Percentiles rank a stretch among this genome's conserved stretches.
Conservation (phyloP, 148 eudicot genomes). For the Chenopodium suecicum region DNA sequence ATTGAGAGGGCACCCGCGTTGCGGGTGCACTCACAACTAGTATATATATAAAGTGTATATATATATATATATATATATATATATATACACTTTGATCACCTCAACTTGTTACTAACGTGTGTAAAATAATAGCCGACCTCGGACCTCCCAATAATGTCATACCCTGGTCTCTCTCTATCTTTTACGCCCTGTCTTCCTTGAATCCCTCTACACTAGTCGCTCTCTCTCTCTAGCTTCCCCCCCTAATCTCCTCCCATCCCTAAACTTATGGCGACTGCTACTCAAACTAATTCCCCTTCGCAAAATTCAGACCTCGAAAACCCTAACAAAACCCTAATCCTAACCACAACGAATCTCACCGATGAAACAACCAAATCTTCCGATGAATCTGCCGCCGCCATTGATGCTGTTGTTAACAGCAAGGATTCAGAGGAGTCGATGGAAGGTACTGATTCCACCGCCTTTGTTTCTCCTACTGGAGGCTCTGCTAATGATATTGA, state of each 20-base stretch:
- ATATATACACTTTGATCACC: too few species aligned
- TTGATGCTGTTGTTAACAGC: not conserved
- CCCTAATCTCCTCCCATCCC: not conserved
- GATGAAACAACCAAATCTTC: slow-evolving; percentile 15
- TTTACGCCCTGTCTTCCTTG: too few species aligned
- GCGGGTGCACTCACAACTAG: too few species aligned
- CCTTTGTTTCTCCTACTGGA: slow-evolving; percentile 22
- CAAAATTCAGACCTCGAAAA: slow-evolving; percentile 28
- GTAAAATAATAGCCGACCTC: too few species aligned
- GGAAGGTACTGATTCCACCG: not conserved
- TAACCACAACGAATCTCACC: not conserved
- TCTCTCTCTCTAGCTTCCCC: not conserved
- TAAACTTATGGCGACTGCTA: slow-evolving; percentile 38
- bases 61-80: too few species aligned
- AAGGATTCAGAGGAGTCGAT: slow-evolving; percentile 27
- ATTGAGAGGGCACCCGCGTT: too few species aligned
- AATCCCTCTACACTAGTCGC: not conserved
- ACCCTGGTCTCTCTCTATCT: too few species aligned
- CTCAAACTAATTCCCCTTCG: slow-evolving; percentile 20
- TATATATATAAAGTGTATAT: too few species aligned
- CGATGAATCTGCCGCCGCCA: slow-evolving; percentile 1
- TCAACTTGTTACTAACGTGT: too few species aligned
- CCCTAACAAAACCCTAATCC: slow-evolving; percentile 35
- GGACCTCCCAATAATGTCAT: too few species aligned
- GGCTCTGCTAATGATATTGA: slow-evolving; percentile 34